phyloP scores from a whole-genome alignment of 2,329 filamentous ascomycete species.

The Fusarium sp. region DNA sequence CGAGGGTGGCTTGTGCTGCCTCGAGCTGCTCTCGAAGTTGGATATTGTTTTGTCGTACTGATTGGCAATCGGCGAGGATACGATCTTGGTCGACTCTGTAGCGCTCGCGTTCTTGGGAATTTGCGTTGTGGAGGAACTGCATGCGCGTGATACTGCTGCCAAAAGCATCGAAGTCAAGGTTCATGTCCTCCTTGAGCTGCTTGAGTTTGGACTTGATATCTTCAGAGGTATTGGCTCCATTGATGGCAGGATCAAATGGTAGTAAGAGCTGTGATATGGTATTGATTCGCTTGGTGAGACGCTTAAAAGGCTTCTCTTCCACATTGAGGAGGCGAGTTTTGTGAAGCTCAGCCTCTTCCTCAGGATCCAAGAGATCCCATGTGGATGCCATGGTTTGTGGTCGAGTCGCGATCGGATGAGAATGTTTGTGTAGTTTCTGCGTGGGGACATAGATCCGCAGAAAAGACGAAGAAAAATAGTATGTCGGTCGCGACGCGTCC shows the following conservation, averaged over 20 bases:
- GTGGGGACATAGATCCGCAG: not conserved
- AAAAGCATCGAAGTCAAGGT: slow-evolving; percentile 88
- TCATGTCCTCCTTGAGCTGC: slow-evolving; percentile 83
- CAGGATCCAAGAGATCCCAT: slow-evolving; percentile 76
- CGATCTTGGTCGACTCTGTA: slow-evolving; percentile 83
- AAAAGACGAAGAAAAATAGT: not conserved
- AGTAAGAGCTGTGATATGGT: slow-evolving; percentile 68
- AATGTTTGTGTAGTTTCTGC: not conserved
- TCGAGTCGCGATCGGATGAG: slow-evolving; percentile 1
- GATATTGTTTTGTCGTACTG: slow-evolving; percentile 78
- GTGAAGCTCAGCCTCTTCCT: slow-evolving; percentile 85
- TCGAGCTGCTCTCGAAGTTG: slow-evolving; percentile 79
- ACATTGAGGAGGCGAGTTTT: slow-evolving; percentile 87
- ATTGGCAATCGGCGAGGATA: slow-evolving; percentile 81
- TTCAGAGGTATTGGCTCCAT: slow-evolving; percentile 56
- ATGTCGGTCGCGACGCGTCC: not conserved
- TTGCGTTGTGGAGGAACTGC: slow-evolving; percentile 86
- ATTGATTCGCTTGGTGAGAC: slow-evolving; percentile 83
- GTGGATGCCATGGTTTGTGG: slow-evolving; percentile 47
- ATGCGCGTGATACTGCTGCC: slow-evolving; percentile 87
- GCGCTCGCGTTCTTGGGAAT: slow-evolving; percentile 81
- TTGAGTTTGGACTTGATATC: slow-evolving; percentile 61
- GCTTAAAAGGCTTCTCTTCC: slow-evolving; percentile 91
- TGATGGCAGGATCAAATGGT: slow-evolving; percentile 44
- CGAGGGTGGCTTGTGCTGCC: slow-evolving; percentile 77